These are phyloP conservation scores for Fusarium longipes DNA, from an alignment of 2,329 filamentous ascomycete genomes.

Conservation along the genomic window DNA sequence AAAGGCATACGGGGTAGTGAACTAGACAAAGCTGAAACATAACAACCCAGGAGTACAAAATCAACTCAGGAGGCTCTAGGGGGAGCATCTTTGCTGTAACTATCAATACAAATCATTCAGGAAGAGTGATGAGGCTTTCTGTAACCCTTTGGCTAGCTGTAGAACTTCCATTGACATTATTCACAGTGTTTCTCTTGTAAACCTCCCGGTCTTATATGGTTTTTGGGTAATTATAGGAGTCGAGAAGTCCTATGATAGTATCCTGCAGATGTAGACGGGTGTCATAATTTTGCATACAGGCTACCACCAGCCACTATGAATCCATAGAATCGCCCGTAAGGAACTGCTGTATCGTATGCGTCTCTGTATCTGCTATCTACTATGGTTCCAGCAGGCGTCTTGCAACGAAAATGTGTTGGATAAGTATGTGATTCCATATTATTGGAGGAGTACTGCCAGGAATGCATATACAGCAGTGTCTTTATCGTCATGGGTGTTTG, in stretches of 20 bases:
- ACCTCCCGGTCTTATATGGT: neutral
- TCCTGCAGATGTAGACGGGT: neutral
- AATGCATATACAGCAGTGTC: too few relatives aligned
- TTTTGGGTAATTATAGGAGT: neutral
- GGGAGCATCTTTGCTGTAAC: neutral
- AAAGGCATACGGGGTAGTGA: neutral
- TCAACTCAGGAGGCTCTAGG: neutral
- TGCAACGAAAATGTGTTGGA: too few relatives aligned
- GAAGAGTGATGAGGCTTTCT: neutral
- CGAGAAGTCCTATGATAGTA: neutral
- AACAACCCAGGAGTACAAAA: slow-evolving; percentile 2
- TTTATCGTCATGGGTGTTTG: neutral
- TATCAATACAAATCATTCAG: neutral
- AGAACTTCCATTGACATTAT: neutral
- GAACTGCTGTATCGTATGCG: too few relatives aligned
- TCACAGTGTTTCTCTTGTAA: neutral
- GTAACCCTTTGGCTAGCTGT: neutral
- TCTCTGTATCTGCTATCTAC: neutral
- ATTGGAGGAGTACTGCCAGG: too few relatives aligned
- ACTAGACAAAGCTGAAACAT: slow-evolving; percentile 1
- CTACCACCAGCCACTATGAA: neutral
- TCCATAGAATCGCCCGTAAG: too few relatives aligned
- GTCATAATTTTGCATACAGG: slow-evolving; percentile 8
- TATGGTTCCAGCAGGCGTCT: neutral
- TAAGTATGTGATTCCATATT: too few relatives aligned